These are phyloP conservation scores for Debaryomyces subglobosus DNA, from an alignment of 1,139 yeast genomes.

Conservation along the genomic window DNA sequence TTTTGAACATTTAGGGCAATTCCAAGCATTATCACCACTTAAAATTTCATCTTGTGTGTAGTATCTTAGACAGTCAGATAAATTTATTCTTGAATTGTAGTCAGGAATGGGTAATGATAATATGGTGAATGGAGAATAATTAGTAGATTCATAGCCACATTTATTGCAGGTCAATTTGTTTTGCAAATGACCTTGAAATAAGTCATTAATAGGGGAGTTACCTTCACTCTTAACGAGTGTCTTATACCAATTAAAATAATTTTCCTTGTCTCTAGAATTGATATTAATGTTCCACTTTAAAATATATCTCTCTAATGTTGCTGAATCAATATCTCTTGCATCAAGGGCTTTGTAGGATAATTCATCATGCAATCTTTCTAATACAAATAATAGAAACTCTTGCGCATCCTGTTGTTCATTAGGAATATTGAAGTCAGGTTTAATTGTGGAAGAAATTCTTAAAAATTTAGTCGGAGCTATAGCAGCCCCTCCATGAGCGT, in stretches of 20 bases:
- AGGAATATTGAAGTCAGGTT: slow-evolving; percentile 70
- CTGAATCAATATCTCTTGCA: slow-evolving; percentile 13
- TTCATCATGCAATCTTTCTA: slow-evolving; percentile 74
- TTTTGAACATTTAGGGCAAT: slow-evolving; percentile 68
- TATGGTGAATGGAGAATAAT: slow-evolving; percentile 63
- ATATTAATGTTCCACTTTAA: slow-evolving; percentile 38
- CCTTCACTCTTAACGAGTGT: slow-evolving; percentile 58
- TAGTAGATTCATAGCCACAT: slow-evolving; percentile 62
- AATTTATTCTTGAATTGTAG: slow-evolving; percentile 33
- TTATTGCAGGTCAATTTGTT: slow-evolving; percentile 62
- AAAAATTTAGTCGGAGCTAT: slow-evolving; percentile 69
- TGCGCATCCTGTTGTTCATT: slow-evolving; percentile 80
- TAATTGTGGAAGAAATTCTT: slow-evolving; percentile 52
- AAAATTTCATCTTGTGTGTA: slow-evolving; percentile 70
- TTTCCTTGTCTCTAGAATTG: slow-evolving; percentile 40
- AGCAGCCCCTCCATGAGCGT: slow-evolving; percentile 59
- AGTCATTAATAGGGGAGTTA: slow-evolving; percentile 63
- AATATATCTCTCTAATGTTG: slow-evolving; percentile 28
- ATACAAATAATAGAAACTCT: slow-evolving; percentile 65
- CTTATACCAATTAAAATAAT: slow-evolving; percentile 63
- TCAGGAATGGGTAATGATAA: slow-evolving; percentile 70
- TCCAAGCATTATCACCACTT: slow-evolving; percentile 78
- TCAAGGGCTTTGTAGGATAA: slow-evolving; percentile 32
- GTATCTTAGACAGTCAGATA: slow-evolving; percentile 66
- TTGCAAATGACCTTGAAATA: slow-evolving; percentile 71